Conservation (phyloP, 2,329 filamentous ascomycete species). For the Ceratocystis lukuohia region DNA sequence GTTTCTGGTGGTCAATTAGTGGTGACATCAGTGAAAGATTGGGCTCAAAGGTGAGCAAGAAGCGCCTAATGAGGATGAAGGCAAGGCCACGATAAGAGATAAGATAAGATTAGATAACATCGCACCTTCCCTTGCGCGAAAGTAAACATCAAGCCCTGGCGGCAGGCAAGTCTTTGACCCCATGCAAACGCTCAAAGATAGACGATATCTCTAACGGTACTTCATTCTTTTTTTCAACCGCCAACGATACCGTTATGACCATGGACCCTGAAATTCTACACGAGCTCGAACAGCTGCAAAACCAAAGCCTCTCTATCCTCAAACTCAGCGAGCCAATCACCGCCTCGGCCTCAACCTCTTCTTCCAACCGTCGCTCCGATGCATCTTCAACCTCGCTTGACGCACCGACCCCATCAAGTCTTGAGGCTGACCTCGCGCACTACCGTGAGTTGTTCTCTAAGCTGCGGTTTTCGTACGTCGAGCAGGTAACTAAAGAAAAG, state of each 20-base stretch:
- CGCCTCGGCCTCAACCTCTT: conserved; percentile 31
- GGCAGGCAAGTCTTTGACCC: no score
- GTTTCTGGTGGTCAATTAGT: not conserved
- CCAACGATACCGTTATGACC: conserved; percentile 2
- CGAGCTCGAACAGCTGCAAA: conserved; percentile 40
- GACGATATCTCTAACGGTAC: no score
- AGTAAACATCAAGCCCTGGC: conserved; percentile 29
- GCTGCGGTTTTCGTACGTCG: conserved; percentile 90
- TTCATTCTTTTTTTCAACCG: no score
- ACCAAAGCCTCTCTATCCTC: conserved; percentile 54
- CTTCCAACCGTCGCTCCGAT: conserved; percentile 48
- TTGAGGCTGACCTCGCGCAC: conserved; percentile 73
- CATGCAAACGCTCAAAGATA: no score
- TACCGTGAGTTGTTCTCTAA: conserved; percentile 95
- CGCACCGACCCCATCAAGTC: conserved; percentile 56
- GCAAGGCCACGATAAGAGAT: not conserved
- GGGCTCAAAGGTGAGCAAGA: not conserved
- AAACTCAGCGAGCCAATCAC: conserved; percentile 63
- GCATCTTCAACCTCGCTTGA: conserved; percentile 51
- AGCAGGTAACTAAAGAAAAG: conserved; percentile 97
- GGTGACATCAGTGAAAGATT: not conserved
- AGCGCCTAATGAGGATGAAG: not conserved
- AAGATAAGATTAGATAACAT: not conserved
- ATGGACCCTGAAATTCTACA: conserved; percentile 33
- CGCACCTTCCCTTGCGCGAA: conserved; percentile 25